Conservation (phyloP, 2,329 filamentous ascomycete genomes). For the Ophiostoma tasmaniense region DNA sequence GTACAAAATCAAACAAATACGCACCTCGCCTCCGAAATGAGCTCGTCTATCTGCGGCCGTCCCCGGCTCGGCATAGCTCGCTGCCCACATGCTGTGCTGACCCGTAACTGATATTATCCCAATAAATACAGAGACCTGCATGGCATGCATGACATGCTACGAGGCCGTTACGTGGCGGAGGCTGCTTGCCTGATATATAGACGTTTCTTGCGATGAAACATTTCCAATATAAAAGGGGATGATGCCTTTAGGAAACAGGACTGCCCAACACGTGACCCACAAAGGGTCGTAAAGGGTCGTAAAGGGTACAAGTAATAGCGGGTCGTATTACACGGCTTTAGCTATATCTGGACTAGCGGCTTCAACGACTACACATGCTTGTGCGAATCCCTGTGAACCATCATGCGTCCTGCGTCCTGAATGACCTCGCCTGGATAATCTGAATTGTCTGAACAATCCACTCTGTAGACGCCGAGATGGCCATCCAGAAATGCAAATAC, state of each 20-base stretch:
- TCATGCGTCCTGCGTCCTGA: neutral
- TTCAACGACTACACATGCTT: neutral
- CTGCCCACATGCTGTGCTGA: neutral
- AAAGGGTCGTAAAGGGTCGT: neutral
- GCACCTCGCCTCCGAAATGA: neutral
- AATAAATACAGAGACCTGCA: neutral
- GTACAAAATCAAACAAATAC: too few relatives aligned
- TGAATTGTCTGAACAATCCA: neutral
- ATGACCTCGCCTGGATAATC: neutral
- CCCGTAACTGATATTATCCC: neutral
- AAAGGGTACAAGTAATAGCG: neutral
- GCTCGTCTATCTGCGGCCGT: slow-evolving; percentile 2
- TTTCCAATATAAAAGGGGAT: neutral
- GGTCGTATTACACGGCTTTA: neutral
- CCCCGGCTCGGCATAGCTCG: neutral
- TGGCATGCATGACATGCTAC: neutral
- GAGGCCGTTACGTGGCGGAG: neutral
- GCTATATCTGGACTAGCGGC: neutral
- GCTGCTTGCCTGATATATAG: neutral
- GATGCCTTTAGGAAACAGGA: neutral
- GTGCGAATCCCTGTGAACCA: neutral
- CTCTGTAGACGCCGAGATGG: neutral
- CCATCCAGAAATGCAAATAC: neutral
- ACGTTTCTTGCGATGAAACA: neutral
- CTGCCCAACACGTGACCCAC: neutral